Conservation (phyloP, 2,329 filamentous ascomycete genomes). For the Aspergillus eucalypticola region DNA sequence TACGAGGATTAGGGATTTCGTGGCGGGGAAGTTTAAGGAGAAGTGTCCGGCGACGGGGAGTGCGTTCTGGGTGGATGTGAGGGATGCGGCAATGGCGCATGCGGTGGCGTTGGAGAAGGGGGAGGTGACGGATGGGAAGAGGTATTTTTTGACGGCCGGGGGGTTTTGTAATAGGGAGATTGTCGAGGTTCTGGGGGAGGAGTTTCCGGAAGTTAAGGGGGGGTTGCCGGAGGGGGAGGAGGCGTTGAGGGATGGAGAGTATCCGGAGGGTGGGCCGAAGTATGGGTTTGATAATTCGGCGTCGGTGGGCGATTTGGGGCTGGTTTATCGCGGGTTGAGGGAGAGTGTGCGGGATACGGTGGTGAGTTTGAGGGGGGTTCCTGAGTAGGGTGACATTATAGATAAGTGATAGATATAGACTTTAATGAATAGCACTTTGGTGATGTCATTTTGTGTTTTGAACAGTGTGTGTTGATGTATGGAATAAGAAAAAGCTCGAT, state of each 20-base stretch:
- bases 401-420: neutral
- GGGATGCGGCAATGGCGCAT: constrained; percentile 45
- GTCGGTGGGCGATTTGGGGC: constrained; percentile 32
- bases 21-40: constrained; percentile 57
- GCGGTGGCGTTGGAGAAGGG: constrained; percentile 40
- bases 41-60: constrained; percentile 58
- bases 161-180: constrained; percentile 41
- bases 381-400: neutral
- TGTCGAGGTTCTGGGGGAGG: constrained; percentile 36
- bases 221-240: constrained; percentile 35
- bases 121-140: constrained; percentile 38
- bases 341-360: constrained; percentile 33
- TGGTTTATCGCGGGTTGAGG: constrained; percentile 32
- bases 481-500: too few species aligned
- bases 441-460: too few species aligned
- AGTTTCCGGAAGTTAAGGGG: constrained; percentile 37
- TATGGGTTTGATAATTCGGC: constrained; percentile 35
- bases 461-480: too few species aligned
- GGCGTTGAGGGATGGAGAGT: constrained; percentile 21
- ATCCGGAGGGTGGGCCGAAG: constrained; percentile 15
- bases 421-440: neutral
- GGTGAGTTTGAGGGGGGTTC: constrained; percentile 15
- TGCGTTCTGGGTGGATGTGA: constrained; percentile 55
- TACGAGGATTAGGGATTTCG: constrained; percentile 65
- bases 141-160: constrained; percentile 41